Conservation (phyloP, 805 yeast genomes). For the Spathaspora hagerdaliae region DNA sequence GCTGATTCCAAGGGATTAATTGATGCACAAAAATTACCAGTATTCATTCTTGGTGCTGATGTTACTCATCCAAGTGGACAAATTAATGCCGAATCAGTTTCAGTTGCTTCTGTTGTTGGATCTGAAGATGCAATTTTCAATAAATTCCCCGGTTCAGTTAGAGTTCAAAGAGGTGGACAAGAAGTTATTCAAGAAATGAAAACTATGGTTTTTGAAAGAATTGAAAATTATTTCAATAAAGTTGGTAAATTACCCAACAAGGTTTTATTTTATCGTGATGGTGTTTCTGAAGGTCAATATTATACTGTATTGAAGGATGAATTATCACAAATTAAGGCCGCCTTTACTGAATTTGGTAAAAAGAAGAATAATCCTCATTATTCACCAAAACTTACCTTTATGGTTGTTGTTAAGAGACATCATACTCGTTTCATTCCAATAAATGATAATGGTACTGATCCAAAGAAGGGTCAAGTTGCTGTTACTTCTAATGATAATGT, state of each 20-base stretch:
- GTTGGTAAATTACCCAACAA: constrained; percentile 4
- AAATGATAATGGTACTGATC: constrained; percentile 2
- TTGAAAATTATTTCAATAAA: constrained; percentile 6
- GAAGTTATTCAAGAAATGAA: constrained; percentile 6
- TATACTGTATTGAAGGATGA: constrained; percentile 7
- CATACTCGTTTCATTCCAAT: constrained; percentile 8
- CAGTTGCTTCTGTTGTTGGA: constrained; percentile 8
- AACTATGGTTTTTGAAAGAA: constrained; percentile 5
- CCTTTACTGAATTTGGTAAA: constrained; percentile 5
- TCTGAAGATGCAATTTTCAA: constrained; percentile 7
- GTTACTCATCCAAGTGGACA: constrained; percentile 7
- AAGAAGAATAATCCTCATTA: constrained; percentile 1
- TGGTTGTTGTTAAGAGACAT: constrained; percentile 8
- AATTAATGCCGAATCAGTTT: constrained; percentile 3
- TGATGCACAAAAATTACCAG: constrained; percentile 3
- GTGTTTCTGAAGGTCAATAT: constrained; percentile 9
- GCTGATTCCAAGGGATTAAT: constrained; percentile 1
- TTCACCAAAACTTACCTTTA: constrained; percentile 6
- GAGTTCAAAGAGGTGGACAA: constrained; percentile 6
- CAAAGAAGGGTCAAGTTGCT: constrained; percentile 4
- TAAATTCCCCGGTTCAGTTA: constrained; percentile 7
- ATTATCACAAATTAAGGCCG: constrained; percentile 6
- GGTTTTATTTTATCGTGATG: constrained; percentile 8
- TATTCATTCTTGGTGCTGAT: constrained; percentile 9
- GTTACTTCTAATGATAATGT: constrained; percentile 7